These are phyloP conservation scores for Cryphonectria japonica DNA, from an alignment of 2,329 filamentous ascomycete species.

Conservation along the genomic window DNA sequence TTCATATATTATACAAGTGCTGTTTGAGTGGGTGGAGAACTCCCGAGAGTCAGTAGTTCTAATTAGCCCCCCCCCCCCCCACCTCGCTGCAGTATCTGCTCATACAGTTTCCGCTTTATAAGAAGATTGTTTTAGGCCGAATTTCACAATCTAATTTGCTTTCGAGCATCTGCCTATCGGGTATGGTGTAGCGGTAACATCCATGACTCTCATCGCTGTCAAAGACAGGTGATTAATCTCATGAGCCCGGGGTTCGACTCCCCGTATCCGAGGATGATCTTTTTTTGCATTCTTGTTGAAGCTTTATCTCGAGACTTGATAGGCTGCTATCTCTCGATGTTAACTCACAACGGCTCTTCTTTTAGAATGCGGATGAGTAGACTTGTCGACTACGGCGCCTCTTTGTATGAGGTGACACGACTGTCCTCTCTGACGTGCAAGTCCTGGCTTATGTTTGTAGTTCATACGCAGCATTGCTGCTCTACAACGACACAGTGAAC, in stretches of 20 bases:
- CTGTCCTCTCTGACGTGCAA: no score
- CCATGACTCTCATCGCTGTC: conserved; percentile 1
- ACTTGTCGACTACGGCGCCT: no score
- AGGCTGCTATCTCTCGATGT: no score
- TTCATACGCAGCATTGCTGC: no score
- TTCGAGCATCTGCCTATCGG: not conserved
- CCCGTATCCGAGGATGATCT: conserved; percentile 1
- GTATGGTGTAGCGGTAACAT: conserved; percentile 7
- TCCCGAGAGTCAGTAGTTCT: not conserved
- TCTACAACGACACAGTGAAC: no score
- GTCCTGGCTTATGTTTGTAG: no score
- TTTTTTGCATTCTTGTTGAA: not conserved
- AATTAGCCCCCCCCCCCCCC: not conserved
- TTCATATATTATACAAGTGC: not conserved
- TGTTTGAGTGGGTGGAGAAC: not conserved
- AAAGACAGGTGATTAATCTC: not conserved
- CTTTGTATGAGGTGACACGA: no score
- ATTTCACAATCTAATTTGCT: not conserved
- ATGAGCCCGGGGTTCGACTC: conserved; percentile 4
- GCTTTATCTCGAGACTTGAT: no score
- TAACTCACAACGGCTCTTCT: no score
- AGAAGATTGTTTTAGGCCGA: not conserved
- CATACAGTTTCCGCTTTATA: not conserved
- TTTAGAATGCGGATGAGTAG: no score
- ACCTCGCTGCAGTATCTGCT: not conserved